These are phyloP conservation scores for Acaromyces ingoldii DNA, from an alignment of 1,284 basidiomycete genomes.

Conservation along the genomic window DNA sequence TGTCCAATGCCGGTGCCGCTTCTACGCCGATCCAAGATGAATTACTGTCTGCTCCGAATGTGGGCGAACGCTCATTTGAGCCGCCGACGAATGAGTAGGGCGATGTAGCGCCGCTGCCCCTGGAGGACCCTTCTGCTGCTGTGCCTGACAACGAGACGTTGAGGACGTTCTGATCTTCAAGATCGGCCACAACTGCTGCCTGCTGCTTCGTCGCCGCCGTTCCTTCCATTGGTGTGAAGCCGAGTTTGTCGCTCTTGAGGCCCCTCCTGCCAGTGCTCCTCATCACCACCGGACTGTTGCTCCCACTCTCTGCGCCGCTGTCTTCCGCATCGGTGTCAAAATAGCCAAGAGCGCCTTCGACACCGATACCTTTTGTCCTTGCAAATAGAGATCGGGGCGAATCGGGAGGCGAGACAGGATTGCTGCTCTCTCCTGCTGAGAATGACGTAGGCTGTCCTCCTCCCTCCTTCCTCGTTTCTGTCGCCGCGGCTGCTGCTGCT, in stretches of 20 bases:
- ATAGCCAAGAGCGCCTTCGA: slow-evolving; percentile 34
- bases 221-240: slow-evolving; percentile 31
- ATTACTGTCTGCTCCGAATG: too few relatives aligned
- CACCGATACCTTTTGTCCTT: slow-evolving; percentile 24
- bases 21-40: too few relatives aligned
- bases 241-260: slow-evolving; percentile 15
- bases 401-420: background rate
- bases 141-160: too few relatives aligned
- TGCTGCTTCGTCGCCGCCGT: too few relatives aligned
- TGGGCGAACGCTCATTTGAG: too few relatives aligned
- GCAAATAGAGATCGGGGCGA: background rate
- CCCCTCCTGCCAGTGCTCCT: slow-evolving; percentile 10
- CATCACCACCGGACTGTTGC: slow-evolving; percentile 18
- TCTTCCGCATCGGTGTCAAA: slow-evolving; percentile 34
- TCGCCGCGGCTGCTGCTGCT: slow-evolving; percentile 12
- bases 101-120: too few relatives aligned
- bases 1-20: too few relatives aligned
- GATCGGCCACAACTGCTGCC: too few relatives aligned
- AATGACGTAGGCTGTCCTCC: background rate
- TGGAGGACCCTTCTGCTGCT: too few relatives aligned
- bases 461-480: background rate
- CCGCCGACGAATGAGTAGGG: too few relatives aligned
- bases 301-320: slow-evolving; percentile 33
- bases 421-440: background rate
- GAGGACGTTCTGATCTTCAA: too few relatives aligned